Base-by-base conservation (phyloP, 2,329 filamentous ascomycete genomes). In the Cytospora leucostoma region DNA sequence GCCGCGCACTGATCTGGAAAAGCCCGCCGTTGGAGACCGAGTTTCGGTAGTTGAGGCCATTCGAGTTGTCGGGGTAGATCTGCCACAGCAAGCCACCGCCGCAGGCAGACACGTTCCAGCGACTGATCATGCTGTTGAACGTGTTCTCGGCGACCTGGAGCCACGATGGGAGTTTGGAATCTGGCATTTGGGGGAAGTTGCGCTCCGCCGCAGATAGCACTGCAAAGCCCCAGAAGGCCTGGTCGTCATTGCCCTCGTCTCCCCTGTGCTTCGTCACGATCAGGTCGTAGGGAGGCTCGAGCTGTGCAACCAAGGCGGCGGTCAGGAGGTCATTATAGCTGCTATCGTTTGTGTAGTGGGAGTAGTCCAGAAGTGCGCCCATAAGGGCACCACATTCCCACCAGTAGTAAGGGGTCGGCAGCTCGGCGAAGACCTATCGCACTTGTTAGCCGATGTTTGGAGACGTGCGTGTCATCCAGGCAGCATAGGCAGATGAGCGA, bases 1-100 rank as follows among this genome's bases (percentile, higher is more conserved):
- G 81, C 19, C 91, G 88, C 1, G 92, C 90, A 4, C 89, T 88
- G 13, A 96, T 81, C 70, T 93, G 89, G 75, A 96, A 93, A 72
- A 95, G 86, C n/a, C 87, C 88, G 50, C 90, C 91, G 74, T 95
- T 95, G 66, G 88, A 88, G 69, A 93, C 85, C 17, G 87, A 83
- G 77, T 94, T 94, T 76, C 93, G 95, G 83, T 96, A 95, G 71
- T 86, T 82, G 73, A 93, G 88, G 15, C 92, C 92, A 66, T 87
- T 87, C 54, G 79, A 78, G 72, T 96, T 94, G 69, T 84, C 85
- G 1, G 83, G 77, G 73, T 88, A 93, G 68, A 96, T 92, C 78
- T 96, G 92, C 91, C 91, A 94, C 62, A 86, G 81, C 54, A 95
- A 77, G 5, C 92, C 92, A 65, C 92, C 92, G 33, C 80, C 81